Base-by-base conservation (phyloP, 805 yeast genomes). In the Starmerella ratchasimensis region DNA sequence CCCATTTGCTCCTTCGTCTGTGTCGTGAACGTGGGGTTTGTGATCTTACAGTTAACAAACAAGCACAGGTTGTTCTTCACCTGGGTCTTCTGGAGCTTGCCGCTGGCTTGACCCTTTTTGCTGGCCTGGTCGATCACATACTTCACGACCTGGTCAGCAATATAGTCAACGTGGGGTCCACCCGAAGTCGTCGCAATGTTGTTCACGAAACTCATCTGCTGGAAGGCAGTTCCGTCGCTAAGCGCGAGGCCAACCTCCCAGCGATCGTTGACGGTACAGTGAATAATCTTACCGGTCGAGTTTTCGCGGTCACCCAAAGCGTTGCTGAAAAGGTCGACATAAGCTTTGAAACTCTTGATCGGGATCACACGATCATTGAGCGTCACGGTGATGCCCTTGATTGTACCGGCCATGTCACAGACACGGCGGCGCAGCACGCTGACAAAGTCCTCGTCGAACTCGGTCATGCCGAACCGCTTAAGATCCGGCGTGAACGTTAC, bases 181-280 rank as follows among this genome's bases (percentile, higher is more conserved):
- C 98, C 98, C 1, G 88, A 64, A 0, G 97, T 88, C 0, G 98
- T 90, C 0, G 98, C 98, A 56, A 90, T 90, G 5, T 96, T 84
- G 57, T 90, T 90, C 13, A 90, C 98, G 62, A 90, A 90, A 25
- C 96, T 86, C 30, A 90, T 90, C 58, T 90, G 98, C 51, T 82
- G 81, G 60, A 90, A 90, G 19, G 44, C 48, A 2, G 71, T 62
- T 3, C 86, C 88, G 52, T 84, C 94, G 30, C 96, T 80, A 4
- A 84, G 79, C 1, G 94, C 88, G 63, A 90, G 88, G 0, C 94
- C 98, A 43, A 90, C 59, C 58, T 90, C 98, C 98, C 98, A 90
- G 45, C 95, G 70, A 41, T 80, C 90, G 52, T 76, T 80, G 31
- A 84, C 59, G 31, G 74, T 71, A 57, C 82, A 90, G 55, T 84